These are phyloP conservation scores for Pseudonectria buxi DNA, from an alignment of 2,329 filamentous ascomycete species.

Conservation along the genomic window DNA sequence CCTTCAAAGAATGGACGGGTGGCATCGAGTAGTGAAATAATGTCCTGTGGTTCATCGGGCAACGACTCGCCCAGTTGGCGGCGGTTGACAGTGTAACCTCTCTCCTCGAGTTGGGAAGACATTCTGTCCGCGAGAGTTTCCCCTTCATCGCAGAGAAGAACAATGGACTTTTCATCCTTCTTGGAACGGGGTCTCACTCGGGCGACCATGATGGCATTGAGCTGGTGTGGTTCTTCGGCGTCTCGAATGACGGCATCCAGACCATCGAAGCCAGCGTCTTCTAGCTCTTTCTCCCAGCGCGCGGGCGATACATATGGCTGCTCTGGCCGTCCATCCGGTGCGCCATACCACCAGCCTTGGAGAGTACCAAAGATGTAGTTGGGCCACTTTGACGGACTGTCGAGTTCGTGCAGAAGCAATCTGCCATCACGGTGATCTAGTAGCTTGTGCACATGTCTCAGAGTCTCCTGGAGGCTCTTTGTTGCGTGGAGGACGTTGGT, in stretches of 20 bases:
- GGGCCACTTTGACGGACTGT: conserved; percentile 14
- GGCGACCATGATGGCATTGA: conserved; percentile 4
- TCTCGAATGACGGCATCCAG: conserved; percentile 12
- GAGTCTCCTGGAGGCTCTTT: conserved; percentile 14
- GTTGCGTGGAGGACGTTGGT: conserved; percentile 33
- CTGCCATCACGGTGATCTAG: conserved; percentile 26
- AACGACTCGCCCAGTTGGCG: too few species aligned
- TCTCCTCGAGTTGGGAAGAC: background rate
- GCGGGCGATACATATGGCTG: conserved; percentile 20
- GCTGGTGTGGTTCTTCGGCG: conserved; percentile 1
- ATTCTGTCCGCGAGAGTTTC: background rate
- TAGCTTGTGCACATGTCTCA: conserved; percentile 26
- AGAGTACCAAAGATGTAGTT: conserved; percentile 25
- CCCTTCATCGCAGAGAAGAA: background rate
- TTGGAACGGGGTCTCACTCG: background rate
- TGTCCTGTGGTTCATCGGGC: too few species aligned
- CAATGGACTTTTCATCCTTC: background rate
- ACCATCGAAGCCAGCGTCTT: conserved; percentile 18
- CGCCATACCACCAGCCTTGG: conserved; percentile 31
- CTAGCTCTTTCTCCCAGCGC: conserved; percentile 23
- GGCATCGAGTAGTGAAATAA: too few species aligned
- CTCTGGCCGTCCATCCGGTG: conserved; percentile 17
- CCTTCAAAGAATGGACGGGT: too few species aligned
- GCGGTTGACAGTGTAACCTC: background rate
- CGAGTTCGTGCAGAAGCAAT: conserved; percentile 25